Evolutionary conservation across 1,284 basidiomycete genomes (phyloP).

Genomic region (Trametes hirsuta): DNA sequence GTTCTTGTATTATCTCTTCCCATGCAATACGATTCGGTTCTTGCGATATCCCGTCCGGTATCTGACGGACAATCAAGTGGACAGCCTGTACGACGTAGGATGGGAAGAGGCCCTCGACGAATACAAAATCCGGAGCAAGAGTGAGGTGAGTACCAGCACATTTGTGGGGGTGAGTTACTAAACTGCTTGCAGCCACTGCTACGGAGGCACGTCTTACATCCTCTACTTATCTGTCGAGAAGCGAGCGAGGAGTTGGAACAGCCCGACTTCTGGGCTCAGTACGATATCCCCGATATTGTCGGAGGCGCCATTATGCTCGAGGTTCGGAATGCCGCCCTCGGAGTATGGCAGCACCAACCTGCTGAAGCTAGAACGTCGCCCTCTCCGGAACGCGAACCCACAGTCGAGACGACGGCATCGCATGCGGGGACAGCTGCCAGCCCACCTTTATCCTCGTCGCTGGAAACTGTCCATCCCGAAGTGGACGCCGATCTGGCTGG

Average conservation of each 20-base stretch:
- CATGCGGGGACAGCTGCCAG: constrained; percentile 26
- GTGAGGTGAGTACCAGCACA: constrained; percentile 49
- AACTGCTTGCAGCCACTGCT: constrained; percentile 56
- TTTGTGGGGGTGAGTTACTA: neutral
- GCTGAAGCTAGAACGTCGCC: neutral
- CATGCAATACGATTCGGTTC: constrained; percentile 81
- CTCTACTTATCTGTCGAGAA: constrained; percentile 69
- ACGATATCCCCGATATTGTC: constrained; percentile 68
- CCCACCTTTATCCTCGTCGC: constrained; percentile 25
- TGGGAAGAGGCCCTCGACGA: constrained; percentile 76
- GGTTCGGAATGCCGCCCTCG: constrained; percentile 54
- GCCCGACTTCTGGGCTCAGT: constrained; percentile 67
- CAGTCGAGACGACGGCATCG: constrained; percentile 23
- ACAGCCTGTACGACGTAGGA: constrained; percentile 58
- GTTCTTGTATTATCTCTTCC: constrained; percentile 85
- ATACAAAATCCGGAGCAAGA: constrained; percentile 68
- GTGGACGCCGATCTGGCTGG: neutral
- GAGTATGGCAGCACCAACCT: constrained; percentile 16
- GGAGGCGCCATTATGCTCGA: constrained; percentile 76
- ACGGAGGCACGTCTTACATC: constrained; percentile 75
- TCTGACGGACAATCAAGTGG: constrained; percentile 50
- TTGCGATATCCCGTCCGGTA: constrained; percentile 69
- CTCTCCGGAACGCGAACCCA: constrained; percentile 3
- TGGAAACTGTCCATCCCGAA: constrained; percentile 15
- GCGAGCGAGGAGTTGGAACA: constrained; percentile 65